Evolutionary conservation across 495 filamentous ascomycete genomes (phyloP).

Genomic region (Jackrogersella minutella): DNA sequence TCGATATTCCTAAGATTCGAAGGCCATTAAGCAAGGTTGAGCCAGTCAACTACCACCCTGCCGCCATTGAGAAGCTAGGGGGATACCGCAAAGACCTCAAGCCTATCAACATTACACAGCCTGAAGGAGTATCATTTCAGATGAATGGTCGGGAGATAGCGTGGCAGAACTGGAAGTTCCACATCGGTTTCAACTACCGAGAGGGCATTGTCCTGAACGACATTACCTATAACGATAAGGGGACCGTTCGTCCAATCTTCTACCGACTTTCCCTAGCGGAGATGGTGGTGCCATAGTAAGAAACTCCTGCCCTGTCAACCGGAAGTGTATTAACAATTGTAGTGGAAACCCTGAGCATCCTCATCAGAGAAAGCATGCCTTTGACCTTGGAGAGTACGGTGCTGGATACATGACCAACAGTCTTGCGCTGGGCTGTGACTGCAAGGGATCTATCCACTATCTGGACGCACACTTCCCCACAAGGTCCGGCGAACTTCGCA

Average conservation of each 20-base stretch:
- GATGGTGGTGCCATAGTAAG: slow-evolving; percentile 91
- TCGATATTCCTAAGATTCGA: slow-evolving; percentile 85
- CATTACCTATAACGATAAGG: slow-evolving; percentile 90
- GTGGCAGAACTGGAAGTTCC: slow-evolving; percentile 97
- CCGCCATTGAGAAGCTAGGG: slow-evolving; percentile 73
- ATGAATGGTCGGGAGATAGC: slow-evolving; percentile 77
- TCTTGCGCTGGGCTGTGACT: slow-evolving; percentile 88
- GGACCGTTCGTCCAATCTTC: slow-evolving; percentile 79
- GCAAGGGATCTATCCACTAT: slow-evolving; percentile 95
- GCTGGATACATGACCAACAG: slow-evolving; percentile 97
- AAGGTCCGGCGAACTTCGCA: slow-evolving; percentile 74
- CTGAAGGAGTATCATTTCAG: slow-evolving; percentile 92
- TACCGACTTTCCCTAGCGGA: slow-evolving; percentile 93
- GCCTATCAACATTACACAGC: slow-evolving; percentile 95
- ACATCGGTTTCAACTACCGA: slow-evolving; percentile 95
- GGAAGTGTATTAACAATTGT: neutral
- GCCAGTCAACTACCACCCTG: slow-evolving; percentile 82
- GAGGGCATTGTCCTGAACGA: slow-evolving; percentile 93
- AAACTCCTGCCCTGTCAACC: neutral
- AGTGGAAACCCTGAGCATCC: slow-evolving; percentile 88
- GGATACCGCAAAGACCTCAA: slow-evolving; percentile 84
- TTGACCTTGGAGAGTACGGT: slow-evolving; percentile 93
- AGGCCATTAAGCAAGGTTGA: slow-evolving; percentile 76
- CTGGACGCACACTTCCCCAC: slow-evolving; percentile 85
- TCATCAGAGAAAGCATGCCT: slow-evolving; percentile 93